Evolutionary conservation across 495 filamentous ascomycete species (phyloP), one percentile per base, ranked within the genome.

Genomic region (Talaromyces nanjingensis): DNA sequence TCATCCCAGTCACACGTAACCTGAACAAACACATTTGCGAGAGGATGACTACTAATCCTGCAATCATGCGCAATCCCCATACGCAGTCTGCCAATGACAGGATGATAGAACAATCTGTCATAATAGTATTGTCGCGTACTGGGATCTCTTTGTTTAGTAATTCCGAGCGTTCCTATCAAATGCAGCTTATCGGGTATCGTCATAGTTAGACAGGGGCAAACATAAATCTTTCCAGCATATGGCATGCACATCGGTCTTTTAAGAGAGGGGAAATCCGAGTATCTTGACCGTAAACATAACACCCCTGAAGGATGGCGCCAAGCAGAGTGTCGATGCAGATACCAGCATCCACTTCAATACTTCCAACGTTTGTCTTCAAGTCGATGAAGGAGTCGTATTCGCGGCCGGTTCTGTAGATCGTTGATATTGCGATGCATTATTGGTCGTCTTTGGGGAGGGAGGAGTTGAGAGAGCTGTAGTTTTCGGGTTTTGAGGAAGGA

Each of bases 201-300:
- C 42, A 62, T 62, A 18, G 39, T 52, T 11, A 62, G 37, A 37
- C 60, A 62, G 8, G 60, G 60, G 60, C 60, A 62, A 49, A 62
- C 37, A 52, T 62, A 1, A 33, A 62, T 12, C n/a, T 49, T 52
- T 45, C 59, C 22, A 62, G 60, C 60, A 53, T 62, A 62, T 20
- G 33, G 60, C 60, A 62, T 62, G 49, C 60, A 62, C 7, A 29
- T 27, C 20, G 34, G 60, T 16, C 42, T 49, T 53, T 22, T 4
- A 27, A 37, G 34, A 53, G 49, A 25, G 2, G 60, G 60, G 12
- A 31, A 52, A n/a, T 49, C 37, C 24, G 24, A 62, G 60, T n/a
- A n/a, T n/a, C n/a, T n/a, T n/a, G n/a, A n/a, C n/a, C n/a, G n/a
- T n/a, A n/a, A n/a, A n/a, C n/a, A n/a, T n/a, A n/a, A n/a, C n/a